phyloP scores from a whole-genome alignment of 768 basidiomycete genomes.

The Suillus paluster region DNA sequence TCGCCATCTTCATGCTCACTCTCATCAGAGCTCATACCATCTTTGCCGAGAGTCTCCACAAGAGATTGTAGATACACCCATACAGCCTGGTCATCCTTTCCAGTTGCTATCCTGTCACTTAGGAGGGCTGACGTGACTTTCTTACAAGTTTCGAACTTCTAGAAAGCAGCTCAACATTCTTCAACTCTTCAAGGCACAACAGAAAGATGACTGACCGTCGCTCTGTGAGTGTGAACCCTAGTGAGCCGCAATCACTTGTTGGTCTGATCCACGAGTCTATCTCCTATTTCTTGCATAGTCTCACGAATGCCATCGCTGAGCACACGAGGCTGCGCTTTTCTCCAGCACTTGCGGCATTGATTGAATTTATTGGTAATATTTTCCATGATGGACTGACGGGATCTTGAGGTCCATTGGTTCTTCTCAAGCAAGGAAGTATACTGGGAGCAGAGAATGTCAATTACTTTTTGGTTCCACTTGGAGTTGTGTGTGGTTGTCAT shows the following conservation, averaged over 20 bases:
- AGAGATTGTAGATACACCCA: background rate
- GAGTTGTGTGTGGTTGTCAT: background rate
- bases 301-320: background rate
- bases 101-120: background rate
- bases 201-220: background rate
- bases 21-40: slow-evolving; percentile 12
- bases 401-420: background rate
- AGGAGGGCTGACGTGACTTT: background rate
- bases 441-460: background rate
- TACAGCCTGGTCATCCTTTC: background rate
- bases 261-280: background rate
- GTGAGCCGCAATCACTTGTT: background rate
- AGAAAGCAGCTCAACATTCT: no score
- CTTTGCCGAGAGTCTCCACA: background rate
- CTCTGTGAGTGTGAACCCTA: background rate
- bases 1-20: slow-evolving; percentile 2
- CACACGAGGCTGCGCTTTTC: background rate
- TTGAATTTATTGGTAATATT: background rate
- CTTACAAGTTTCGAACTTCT: background rate
- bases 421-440: background rate
- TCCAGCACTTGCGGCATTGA: background rate
- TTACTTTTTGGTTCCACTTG: background rate
- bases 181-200: background rate
- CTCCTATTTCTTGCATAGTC: background rate
- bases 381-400: background rate